Conservation (phyloP, 768 basidiomycete genomes). For the Pholiota molesta region DNA sequence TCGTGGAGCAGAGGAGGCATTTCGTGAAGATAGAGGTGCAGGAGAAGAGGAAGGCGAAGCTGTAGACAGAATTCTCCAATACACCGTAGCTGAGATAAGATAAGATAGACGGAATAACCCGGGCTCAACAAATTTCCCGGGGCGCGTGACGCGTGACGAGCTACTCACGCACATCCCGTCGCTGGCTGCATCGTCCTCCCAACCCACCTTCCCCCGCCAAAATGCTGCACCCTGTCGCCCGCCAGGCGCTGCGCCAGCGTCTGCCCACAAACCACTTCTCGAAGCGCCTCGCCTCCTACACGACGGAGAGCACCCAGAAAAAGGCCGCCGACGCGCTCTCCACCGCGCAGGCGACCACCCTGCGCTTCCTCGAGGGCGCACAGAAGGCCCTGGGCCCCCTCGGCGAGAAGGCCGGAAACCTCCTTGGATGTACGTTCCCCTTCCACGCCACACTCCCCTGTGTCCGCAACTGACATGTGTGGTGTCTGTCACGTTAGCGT, state of each 20-base stretch:
- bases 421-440: conserved; percentile 48
- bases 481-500: conserved; percentile 42
- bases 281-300: conserved; percentile 47
- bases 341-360: conserved; percentile 58
- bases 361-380: conserved; percentile 52
- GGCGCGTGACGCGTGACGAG: neutral
- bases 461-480: neutral
- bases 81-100: conserved; percentile 12
- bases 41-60: conserved; percentile 16
- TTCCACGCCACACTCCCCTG: neutral
- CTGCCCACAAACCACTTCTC: conserved; percentile 23
- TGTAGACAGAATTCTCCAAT: neutral
- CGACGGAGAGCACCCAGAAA: conserved; percentile 57
- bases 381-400: conserved; percentile 49
- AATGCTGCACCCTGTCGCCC: conserved; percentile 33
- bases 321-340: conserved; percentile 72
- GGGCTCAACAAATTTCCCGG: conserved; percentile 19
- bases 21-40: conserved; percentile 28
- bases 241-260: conserved; percentile 28
- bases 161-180: neutral
- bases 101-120: conserved; percentile 21
- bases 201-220: conserved; percentile 3
- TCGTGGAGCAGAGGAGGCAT: conserved; percentile 23
- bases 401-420: conserved; percentile 54
- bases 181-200: conserved; percentile 11